Base-by-base conservation (phyloP, 169 alveolate genomes). In the Plasmodium fragile region DNA sequence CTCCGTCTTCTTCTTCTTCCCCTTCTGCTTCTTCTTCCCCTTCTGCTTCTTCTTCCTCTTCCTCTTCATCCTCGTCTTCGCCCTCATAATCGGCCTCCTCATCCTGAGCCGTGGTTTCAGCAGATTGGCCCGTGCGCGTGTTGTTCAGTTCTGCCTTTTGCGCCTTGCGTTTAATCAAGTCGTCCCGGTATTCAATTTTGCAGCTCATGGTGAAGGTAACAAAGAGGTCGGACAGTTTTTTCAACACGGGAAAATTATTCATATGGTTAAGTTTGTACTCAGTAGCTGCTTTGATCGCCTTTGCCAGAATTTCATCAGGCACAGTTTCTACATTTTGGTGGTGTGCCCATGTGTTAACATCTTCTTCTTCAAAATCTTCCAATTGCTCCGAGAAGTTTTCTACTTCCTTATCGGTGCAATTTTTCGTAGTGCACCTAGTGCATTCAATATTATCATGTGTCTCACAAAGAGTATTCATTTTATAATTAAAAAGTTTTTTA, bases 401-500 rank as follows among this genome's bases (percentile, higher is more conserved):
- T 45, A 7, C 41, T 5, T 45, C 18, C 11, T 45, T 45, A n/a
- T 45, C 55, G 55, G 55, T 10, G 55, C 81, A 82, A 83, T 22
- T 95, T 34, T 43, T 75, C 5, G 43, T 87, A 49, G 39, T 82
- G 79, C 98, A 97, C 13, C 98, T 91, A 52, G 70, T 93, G 79
- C 98, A 97, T 59, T 94, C 96, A 18, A 97, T 89, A 81, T 96
- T 93, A 78, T 97, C 98, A 77, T 97, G 98, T 4, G 98, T 97
- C 73, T 97, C 98, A 65, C 98, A 97, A 30, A 96, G 45, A 0
- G 97, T 95, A 11, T 82, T 70, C 69, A 93, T 95, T 92, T 95
- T 97, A 77, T 95, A 92, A 36, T 95, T 96, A 70, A 97, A 97
- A 22, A 97, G 89, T 90, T 96, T 96, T 34, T 96, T 92, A n/a